A percentile compares a stretch with the other conserved stretches of the same genome.
phyloP scores from a whole-genome alignment of 2,329 filamentous ascomycete genomes.

The Lasiodiplodia theobromae region DNA sequence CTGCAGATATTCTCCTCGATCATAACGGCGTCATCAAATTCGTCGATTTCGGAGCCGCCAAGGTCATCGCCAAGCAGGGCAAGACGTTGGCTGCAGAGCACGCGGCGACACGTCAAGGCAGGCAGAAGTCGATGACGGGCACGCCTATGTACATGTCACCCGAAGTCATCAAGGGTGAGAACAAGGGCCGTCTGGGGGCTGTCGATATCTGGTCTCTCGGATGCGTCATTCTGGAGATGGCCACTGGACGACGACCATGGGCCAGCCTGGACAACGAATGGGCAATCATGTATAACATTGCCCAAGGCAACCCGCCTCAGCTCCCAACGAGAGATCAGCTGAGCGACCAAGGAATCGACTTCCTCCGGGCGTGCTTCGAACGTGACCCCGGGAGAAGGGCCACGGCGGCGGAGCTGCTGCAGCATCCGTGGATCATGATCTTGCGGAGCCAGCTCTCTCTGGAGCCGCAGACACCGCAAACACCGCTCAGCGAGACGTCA shows the following conservation, averaged over 20 bases:
- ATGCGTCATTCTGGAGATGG: slow-evolving; percentile 97
- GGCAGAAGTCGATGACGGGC: slow-evolving; percentile 91
- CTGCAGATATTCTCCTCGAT: slow-evolving; percentile 86
- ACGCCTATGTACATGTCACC: slow-evolving; percentile 99
- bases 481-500: slow-evolving; percentile 40
- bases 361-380: slow-evolving; percentile 84
- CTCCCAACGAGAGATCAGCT: slow-evolving; percentile 84
- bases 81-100: slow-evolving; percentile 78
- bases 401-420: slow-evolving; percentile 85
- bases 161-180: slow-evolving; percentile 93
- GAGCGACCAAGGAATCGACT: slow-evolving; percentile 83
- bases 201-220: slow-evolving; percentile 97
- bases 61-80: slow-evolving; percentile 92
- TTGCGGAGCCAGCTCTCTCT: slow-evolving; percentile 55
- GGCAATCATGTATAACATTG: slow-evolving; percentile 99
- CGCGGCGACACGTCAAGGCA: slow-evolving; percentile 56
- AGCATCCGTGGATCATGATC: slow-evolving; percentile 84
- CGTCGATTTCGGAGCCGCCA: slow-evolving; percentile 97
- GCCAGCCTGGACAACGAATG: slow-evolving; percentile 97
- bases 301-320: slow-evolving; percentile 91
- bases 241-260: slow-evolving; percentile 92
- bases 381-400: slow-evolving; percentile 80
- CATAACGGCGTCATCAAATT: slow-evolving; percentile 99
- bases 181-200: slow-evolving; percentile 75
- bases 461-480: slow-evolving; percentile 55